Base-by-base conservation (phyloP, 23 red algal genomes). In the Gracilaria domingensis region DNA sequence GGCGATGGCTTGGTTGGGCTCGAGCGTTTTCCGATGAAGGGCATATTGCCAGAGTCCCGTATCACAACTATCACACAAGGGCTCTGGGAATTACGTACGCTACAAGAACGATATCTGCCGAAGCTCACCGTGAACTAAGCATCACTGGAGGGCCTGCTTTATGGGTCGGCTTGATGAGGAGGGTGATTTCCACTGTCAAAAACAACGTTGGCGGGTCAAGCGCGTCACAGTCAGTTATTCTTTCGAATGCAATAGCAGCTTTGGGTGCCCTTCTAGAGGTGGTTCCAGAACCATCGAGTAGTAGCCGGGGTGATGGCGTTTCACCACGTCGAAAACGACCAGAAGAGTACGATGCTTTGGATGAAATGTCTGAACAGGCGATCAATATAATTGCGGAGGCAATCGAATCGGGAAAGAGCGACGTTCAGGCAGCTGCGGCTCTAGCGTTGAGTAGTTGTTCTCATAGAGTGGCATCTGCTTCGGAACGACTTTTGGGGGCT, bases 81-180 rank as follows among this genome's bases (percentile, higher is more conserved):
- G 87, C 87, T 14, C 32, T 90, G 49, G 87, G 87, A 56, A 81
- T 69, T 32, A 90, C 81, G 87, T 75, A 90, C 32, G 75, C 73
- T 45, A 90, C 87, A 20, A 36, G 89, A 14, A 57, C 62, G 33
- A 62, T 92, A 59, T 62, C 89, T 34, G 78, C 89, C 17, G 89
- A 92, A 60, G 89, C 89, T 83, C 80, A 92, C 65, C 79, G 89
- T 51, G 80, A 83, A 60, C 58, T 92, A 54, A 76, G 89, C 54
- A 92, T 75, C 11, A 83, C 78, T 47, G 89, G 89, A 53, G 89
- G 89, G 14, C 66, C 89, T 5, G 55, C 64, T 8, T 74, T 92
- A 38, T 92, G 89, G 89, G 55, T 83, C 9, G 89, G 89, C 13
- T 29, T 92, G 79, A 92, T 79, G 80, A 56, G 80, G 51, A 72